Conservation (phyloP, 2,329 filamentous ascomycete species). For the Phaeosphaeria sp. region DNA sequence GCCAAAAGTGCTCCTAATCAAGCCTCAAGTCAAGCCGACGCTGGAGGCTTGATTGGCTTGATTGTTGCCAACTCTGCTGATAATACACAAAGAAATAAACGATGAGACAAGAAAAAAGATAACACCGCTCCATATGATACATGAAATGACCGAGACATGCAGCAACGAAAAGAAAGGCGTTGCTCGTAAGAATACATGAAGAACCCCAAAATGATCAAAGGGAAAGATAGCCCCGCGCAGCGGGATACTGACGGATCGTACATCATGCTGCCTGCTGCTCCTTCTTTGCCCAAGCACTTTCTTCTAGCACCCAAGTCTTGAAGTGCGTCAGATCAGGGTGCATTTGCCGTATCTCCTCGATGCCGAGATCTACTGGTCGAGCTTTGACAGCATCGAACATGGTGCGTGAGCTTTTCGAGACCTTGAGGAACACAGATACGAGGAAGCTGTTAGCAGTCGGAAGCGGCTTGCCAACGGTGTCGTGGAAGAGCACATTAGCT, state of each 20-base stretch:
- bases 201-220: not conserved
- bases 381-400: conserved; percentile 59
- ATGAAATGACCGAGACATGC: not conserved
- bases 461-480: conserved; percentile 51
- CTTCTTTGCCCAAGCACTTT: conserved; percentile 40
- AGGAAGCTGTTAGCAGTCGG: conserved; percentile 51
- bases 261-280: not conserved
- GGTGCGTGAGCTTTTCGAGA: conserved; percentile 44
- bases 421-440: conserved; percentile 37
- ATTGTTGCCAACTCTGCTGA: too few relatives aligned
- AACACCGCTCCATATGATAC: not conserved
- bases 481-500: conserved; percentile 51
- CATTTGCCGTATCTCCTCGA: conserved; percentile 46
- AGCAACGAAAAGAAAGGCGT: not conserved
- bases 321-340: conserved; percentile 56
- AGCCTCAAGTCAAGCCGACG: too few relatives aligned
- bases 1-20: too few relatives aligned
- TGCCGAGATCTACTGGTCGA: conserved; percentile 52
- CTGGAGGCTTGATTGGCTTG: too few relatives aligned
- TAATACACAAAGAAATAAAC: too few relatives aligned
- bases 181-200: not conserved
- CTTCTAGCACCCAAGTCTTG: conserved; percentile 52
- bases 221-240: not conserved
- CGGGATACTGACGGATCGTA: not conserved
- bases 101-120: too few relatives aligned